phyloP scores from a whole-genome alignment of 805 yeast species.

The Saccharomycopsis fermentans region DNA sequence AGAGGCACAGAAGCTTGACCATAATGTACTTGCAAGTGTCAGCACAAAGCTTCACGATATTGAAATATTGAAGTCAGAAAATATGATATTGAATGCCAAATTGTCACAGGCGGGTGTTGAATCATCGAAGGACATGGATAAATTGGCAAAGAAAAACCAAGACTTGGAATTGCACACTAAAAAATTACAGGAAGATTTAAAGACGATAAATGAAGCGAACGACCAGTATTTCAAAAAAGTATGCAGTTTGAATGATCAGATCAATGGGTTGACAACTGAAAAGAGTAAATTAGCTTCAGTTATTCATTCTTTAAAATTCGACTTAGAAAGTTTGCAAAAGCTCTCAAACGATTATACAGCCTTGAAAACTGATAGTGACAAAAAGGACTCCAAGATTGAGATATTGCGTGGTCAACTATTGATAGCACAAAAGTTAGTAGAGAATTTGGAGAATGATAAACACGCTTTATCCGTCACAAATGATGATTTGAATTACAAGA shows the following conservation, averaged over 20 bases:
- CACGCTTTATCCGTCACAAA: slow-evolving; percentile 23
- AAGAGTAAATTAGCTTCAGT: slow-evolving; percentile 19
- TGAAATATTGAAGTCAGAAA: slow-evolving; percentile 24
- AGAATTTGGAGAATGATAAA: slow-evolving; percentile 5
- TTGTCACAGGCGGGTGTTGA: slow-evolving; percentile 26
- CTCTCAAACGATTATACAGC: slow-evolving; percentile 32
- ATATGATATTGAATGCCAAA: slow-evolving; percentile 23
- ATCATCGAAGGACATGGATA: slow-evolving; percentile 21
- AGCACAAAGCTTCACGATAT: slow-evolving; percentile 22
- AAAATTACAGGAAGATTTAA: slow-evolving; percentile 30
- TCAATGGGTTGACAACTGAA: slow-evolving; percentile 25
- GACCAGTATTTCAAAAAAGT: slow-evolving; percentile 31
- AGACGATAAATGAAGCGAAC: slow-evolving; percentile 26
- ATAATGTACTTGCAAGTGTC: background rate
- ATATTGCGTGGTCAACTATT: slow-evolving; percentile 4
- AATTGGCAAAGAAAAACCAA: slow-evolving; percentile 19
- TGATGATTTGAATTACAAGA: slow-evolving; percentile 23
- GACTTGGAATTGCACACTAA: slow-evolving; percentile 18
- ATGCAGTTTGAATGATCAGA: slow-evolving; percentile 29
- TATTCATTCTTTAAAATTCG: slow-evolving; percentile 30
- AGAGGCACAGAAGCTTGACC: slow-evolving; percentile 1
- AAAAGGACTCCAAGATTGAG: slow-evolving; percentile 20
- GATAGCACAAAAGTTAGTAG: slow-evolving; percentile 1
- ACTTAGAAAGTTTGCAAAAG: slow-evolving; percentile 31
- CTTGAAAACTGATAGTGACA: slow-evolving; percentile 26